Evolutionary conservation across 1,139 yeast species (phyloP).

Genomic region (Blastobotrys buckinghamii): DNA sequence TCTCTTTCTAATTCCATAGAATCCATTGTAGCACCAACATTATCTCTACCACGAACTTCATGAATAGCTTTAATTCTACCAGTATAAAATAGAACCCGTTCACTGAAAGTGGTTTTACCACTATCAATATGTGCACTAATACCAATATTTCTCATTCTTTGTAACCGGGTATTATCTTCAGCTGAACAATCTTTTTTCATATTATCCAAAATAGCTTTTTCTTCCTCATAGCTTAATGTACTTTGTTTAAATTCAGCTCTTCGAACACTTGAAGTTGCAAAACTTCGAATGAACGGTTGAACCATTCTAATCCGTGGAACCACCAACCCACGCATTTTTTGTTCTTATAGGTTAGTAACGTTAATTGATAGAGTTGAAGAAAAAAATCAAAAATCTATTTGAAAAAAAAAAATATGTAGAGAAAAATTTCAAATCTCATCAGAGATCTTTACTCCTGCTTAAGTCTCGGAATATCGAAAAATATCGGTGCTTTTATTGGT

Average conservation of each 20-base stretch:
- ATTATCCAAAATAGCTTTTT: slow-evolving; percentile 28
- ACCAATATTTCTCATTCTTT: slow-evolving; percentile 84
- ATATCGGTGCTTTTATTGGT: no score
- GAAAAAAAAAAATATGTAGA: background rate
- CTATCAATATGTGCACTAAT: slow-evolving; percentile 97
- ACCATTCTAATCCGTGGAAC: slow-evolving; percentile 1
- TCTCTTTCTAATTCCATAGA: slow-evolving; percentile 97
- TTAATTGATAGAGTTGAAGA: background rate
- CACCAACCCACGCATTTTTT: background rate
- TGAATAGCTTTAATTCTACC: slow-evolving; percentile 97
- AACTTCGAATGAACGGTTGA: background rate
- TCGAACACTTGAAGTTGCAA: background rate
- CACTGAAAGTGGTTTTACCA: slow-evolving; percentile 95
- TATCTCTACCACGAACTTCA: slow-evolving; percentile 96
- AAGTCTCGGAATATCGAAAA: no score
- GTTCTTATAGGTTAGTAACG: background rate
- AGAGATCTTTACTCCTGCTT: no score
- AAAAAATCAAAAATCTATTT: background rate
- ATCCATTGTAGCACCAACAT: slow-evolving; percentile 99
- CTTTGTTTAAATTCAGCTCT: background rate
- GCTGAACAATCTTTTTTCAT: slow-evolving; percentile 49
- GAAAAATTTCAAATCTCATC: background rate
- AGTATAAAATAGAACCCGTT: slow-evolving; percentile 91
- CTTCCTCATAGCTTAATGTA: slow-evolving; percentile 29
- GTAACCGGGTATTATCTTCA: slow-evolving; percentile 51